Base-by-base conservation (phyloP, 108 stramenopile species). In the Nannochloropsis gaditana region DNA sequence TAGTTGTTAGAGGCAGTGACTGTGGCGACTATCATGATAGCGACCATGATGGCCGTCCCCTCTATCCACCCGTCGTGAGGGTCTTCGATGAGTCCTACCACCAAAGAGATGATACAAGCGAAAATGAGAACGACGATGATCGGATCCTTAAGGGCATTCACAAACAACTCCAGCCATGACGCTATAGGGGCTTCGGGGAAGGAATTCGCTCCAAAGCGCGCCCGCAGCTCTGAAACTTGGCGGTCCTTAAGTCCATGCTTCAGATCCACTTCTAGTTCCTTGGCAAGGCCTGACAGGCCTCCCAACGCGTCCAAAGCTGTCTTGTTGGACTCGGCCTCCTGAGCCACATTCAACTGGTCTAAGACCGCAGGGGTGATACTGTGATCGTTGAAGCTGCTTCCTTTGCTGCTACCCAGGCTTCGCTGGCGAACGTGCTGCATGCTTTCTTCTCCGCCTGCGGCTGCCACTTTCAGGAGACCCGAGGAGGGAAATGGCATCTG, bases 1-100 rank as follows among this genome's bases (percentile, higher is more conserved):
- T 96, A 97, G 84, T 99, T 95, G 88, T 96, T 97, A 21, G 91
- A 82, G 8, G 97, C 96, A 1, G 96, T 95, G n/a, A 97, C 93
- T 11, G 93, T 83, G 41, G 96, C 94, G 9, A 99, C 97, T 82
- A 97, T 92, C 15, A 89, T 80, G 50, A 97, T 94, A 19, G 98
- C 93, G 41, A 93, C 82, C 21, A 97, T 87, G 85, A 99, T 97
- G 84, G 97, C 96, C 43, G 93, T 90, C 15, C 96, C 96, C 86
- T 99, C 97, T 80, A 97, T 93, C 96, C 97, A 99, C 19, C 94
- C 95, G 42, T 93, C 79, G 17, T 81, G 83, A n/a, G 81, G 84
- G 11, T 87, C 84, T 17, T 96, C 94, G 15, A 92, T 89, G 83
- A 96, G 89, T 43, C 93, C 93, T 79, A 96, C 92, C 79, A 95